Conservation (phyloP, 1,284 basidiomycete species). For the Ganoderma resinaceum region DNA sequence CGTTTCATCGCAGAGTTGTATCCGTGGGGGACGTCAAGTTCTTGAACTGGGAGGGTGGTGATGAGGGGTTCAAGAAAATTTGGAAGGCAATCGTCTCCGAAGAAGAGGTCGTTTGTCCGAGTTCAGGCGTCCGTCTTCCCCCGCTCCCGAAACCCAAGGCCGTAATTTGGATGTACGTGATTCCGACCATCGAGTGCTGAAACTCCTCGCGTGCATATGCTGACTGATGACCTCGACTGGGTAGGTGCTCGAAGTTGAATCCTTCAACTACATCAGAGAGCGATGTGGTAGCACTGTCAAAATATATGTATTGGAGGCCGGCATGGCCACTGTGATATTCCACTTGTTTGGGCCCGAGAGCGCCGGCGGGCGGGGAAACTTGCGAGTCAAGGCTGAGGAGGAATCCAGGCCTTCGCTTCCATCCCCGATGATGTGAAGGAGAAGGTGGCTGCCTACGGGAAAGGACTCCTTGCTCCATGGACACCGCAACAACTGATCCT, state of each 20-base stretch:
- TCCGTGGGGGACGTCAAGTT: not conserved
- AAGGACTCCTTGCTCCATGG: slow-evolving; percentile 30
- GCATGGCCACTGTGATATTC: slow-evolving; percentile 19
- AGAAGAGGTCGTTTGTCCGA: not conserved
- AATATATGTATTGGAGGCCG: slow-evolving; percentile 26
- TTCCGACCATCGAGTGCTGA: no score
- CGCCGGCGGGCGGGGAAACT: slow-evolving; percentile 27
- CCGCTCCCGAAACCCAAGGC: slow-evolving; percentile 6
- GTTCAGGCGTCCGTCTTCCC: not conserved
- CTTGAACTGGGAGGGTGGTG: not conserved
- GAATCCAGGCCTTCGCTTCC: slow-evolving; percentile 12
- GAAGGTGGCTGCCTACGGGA: slow-evolving; percentile 22
- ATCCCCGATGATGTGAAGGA: slow-evolving; percentile 24
- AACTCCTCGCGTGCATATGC: no score
- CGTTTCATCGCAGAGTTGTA: slow-evolving; percentile 19
- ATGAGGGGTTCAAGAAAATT: not conserved
- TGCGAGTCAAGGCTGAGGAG: slow-evolving; percentile 24
- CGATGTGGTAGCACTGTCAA: slow-evolving; percentile 20
- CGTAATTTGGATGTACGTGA: no score
- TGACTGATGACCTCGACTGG: no score
- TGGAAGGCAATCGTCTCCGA: slow-evolving; percentile 7
- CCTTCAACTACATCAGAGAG: slow-evolving; percentile 6
- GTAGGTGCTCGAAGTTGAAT: not conserved
- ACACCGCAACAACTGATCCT: slow-evolving; percentile 35
- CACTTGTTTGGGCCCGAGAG: slow-evolving; percentile 24